phyloP scores from a whole-genome alignment of 306 rosid species.

The Dalbergia cochinchinensis region DNA sequence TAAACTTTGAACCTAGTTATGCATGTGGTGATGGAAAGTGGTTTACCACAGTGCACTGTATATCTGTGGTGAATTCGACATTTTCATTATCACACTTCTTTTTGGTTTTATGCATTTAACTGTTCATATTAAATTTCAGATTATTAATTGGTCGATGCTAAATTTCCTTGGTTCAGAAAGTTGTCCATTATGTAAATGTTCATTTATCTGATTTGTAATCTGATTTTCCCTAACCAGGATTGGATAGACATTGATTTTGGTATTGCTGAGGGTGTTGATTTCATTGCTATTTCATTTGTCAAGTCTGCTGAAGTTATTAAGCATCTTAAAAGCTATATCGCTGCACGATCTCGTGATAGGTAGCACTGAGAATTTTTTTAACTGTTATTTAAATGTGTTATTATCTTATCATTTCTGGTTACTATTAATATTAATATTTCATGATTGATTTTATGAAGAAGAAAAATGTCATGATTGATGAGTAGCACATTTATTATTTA shows the following conservation, averaged over 20 bases:
- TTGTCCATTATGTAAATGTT: slow-evolving; percentile 20
- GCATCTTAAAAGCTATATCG: slow-evolving; percentile 96
- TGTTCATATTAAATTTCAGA: slow-evolving; percentile 17
- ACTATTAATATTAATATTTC: slow-evolving; percentile 1
- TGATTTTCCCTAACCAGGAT: slow-evolving; percentile 64
- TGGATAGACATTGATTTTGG: slow-evolving; percentile 99
- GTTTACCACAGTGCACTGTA: slow-evolving; percentile 29
- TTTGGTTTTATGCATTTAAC: slow-evolving; percentile 17
- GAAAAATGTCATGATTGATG: neutral
- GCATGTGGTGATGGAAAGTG: slow-evolving; percentile 14
- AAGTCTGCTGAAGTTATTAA: slow-evolving; percentile 99
- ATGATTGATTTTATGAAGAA: neutral
- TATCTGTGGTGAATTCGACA: slow-evolving; percentile 16
- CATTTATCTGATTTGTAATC: slow-evolving; percentile 48
- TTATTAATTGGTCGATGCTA: slow-evolving; percentile 18
- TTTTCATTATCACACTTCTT: slow-evolving; percentile 17
- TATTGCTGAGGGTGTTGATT: slow-evolving; percentile 95
- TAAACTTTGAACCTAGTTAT: slow-evolving; percentile 12
- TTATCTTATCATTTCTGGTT: slow-evolving; percentile 2
- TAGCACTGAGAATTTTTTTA: slow-evolving; percentile 41
- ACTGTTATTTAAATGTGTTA: neutral
- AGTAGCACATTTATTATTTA: slow-evolving; percentile 1
- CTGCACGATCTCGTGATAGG: slow-evolving; percentile 91
- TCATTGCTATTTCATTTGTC: slow-evolving; percentile 94
- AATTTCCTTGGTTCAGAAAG: slow-evolving; percentile 18